Evolutionary conservation across 805 yeast species (phyloP), one percentile per base, ranked within the genome.

Genomic region (Clavispora asparagi): DNA sequence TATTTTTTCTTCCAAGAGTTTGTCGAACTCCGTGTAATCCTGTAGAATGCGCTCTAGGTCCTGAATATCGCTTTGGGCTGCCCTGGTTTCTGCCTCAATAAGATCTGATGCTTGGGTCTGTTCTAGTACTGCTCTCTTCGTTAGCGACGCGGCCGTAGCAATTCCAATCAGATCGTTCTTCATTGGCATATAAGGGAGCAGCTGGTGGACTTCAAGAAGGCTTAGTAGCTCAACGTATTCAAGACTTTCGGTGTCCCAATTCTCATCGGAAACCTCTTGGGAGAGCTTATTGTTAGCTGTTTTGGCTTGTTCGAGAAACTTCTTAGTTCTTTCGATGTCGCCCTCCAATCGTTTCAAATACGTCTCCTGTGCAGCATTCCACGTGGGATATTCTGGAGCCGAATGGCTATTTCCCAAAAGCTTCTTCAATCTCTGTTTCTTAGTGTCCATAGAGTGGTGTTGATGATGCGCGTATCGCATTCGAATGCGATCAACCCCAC

Each of bases 111-210:
- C 46, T 12, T 31, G 26, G 3, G 33, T 33, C 14, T 55, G 57
- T 26, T 51, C 50, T 6, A 29, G 14, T 2, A 55, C 57, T 5
- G 54, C 50, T 8, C 40, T 44, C 43, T 38, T 46, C 26, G 54
- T 51, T 31, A 49, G 28, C 7, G 48, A 49, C 14, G 53, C 49
- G 10, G 57, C 58, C 12, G 52, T 48, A 26, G 57, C 58, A 17
- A 55, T 55, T n/a, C 57, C 58, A 13, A 55, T 55, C 56, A 51
- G 55, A 27, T 55, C 58, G 44, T 49, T 53, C 37, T 53, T 55
- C 46, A 45, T 47, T 13, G 57, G 48, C 31, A 44, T 37, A 35
- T 53, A 55, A 4, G 58, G 54, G 32, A 55, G 51, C 33, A 41
- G 45, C 19, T 39, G 37, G 33, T 47, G 53, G 6, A 46, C 52